Evolutionary conservation across 2,329 filamentous ascomycete genomes (phyloP).

Genomic region (Seiridium unicorne): DNA sequence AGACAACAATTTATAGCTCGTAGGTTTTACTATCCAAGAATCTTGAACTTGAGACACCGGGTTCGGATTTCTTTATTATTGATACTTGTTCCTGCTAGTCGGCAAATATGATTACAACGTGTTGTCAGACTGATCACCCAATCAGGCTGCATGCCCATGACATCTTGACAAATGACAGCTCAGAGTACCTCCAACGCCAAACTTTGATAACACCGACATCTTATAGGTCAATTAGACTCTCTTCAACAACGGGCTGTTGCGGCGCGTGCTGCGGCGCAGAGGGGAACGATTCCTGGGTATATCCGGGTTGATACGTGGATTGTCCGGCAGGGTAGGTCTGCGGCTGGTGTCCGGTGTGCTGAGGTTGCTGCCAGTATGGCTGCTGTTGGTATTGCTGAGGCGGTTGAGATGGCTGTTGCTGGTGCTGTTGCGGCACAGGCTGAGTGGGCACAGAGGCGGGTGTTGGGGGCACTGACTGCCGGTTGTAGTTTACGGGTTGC

Average conservation of each 20-base stretch:
- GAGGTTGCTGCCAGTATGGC: constrained; percentile 50
- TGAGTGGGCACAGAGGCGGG: constrained; percentile 25
- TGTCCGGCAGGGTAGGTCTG: constrained; percentile 30
- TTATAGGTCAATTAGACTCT: constrained; percentile 77
- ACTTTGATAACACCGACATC: neutral
- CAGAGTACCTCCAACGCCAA: neutral
- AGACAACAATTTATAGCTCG: too few relatives aligned
- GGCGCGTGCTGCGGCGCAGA: constrained; percentile 63
- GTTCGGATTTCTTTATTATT: too few relatives aligned
- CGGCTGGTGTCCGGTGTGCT: constrained; percentile 40
- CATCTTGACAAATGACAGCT: neutral
- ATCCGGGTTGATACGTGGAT: constrained; percentile 42
- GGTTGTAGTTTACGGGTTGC: constrained; percentile 43
- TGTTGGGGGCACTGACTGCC: constrained; percentile 40
- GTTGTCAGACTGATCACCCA: neutral
- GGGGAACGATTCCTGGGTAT: constrained; percentile 63
- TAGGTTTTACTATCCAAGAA: too few relatives aligned
- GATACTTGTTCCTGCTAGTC: neutral
- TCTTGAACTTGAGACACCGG: too few relatives aligned
- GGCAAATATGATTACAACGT: constrained; percentile 2
- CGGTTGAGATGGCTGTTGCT: constrained; percentile 18
- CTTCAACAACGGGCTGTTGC: constrained; percentile 62
- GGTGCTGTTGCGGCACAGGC: constrained; percentile 25
- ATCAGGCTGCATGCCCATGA: neutral
- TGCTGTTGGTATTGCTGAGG: constrained; percentile 36